Evolutionary conservation across 2,329 filamentous ascomycete species (phyloP), one percentile per base, ranked within the genome.

Genomic region (Alternaria consortialis): DNA sequence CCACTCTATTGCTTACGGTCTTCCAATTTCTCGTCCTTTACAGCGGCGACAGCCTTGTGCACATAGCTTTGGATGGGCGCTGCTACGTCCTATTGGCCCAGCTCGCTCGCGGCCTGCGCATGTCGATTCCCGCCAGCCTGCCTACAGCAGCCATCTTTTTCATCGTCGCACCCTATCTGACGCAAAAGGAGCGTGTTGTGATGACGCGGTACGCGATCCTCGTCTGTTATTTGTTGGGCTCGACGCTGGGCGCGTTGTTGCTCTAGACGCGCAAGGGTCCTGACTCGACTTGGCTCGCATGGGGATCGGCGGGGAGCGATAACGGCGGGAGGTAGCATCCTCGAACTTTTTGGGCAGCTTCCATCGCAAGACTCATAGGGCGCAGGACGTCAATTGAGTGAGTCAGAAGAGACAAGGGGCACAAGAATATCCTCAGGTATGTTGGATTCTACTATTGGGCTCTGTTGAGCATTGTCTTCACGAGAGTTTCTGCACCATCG

Each of bases 181-280:
- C 63, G 12, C 63, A 58, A 15, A 56, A 58, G n/a, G 65, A 69
- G 39, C 58, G 50, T 7, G 48, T 73, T 12, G 60, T 63, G 3
- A 52, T 63, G 40, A 63, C 57, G 40, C 62, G 70, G 39, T 72
- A 72, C 39, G 47, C 67, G 29, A 62, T 67, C 6, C 48, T 74
- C 34, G 60, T 73, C 25, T 68, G 65, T 52, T 74, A 74, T 56
- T 62, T 74, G 25, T 48, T 67, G 15, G 67, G 71, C 20, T 63
- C 67, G 34, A 64, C 63, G 31, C 56, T 60, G 53, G 71, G 68
- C 7, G 68, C 69, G 39, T 46, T 68, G 58, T 46, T 69, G 37
- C 37, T 59, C 53, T 67, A 64, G 43, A 52, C 37, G 32, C 39
- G 51, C 36, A 42, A 25, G 56, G 57, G 42, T 58, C 47, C 58